A percentile compares a stretch with the other conserved stretches of the same genome.
Evolutionary conservation across 2,329 filamentous ascomycete genomes (phyloP).

Genomic region (Annulohypoxylon truncatum): DNA sequence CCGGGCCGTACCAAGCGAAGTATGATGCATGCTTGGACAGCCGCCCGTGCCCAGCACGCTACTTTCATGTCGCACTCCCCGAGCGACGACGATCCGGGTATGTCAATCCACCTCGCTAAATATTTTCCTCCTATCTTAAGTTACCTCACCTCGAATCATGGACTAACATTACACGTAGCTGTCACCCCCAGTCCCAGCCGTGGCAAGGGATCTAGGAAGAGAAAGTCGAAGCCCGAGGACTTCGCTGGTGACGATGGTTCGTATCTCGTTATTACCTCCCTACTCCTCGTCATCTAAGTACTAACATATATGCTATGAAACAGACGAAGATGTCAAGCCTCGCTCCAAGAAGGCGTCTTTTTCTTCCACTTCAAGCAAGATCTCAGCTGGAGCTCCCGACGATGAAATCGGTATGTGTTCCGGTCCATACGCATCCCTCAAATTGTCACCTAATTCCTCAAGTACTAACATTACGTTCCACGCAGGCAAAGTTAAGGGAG

Average conservation of each 20-base stretch:
- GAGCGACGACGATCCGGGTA: neutral
- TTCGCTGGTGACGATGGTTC: slow-evolving; percentile 17
- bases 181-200: neutral
- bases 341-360: slow-evolving; percentile 1
- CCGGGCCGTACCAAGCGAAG: slow-evolving; percentile 28
- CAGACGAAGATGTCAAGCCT: slow-evolving; percentile 5
- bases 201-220: neutral
- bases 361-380: neutral
- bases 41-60: slow-evolving; percentile 8
- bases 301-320: neutral
- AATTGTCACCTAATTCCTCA: neutral
- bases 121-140: neutral
- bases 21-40: slow-evolving; percentile 9
- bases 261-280: neutral
- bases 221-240: neutral
- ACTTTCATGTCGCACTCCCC: neutral
- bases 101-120: neutral
- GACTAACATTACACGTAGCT: neutral
- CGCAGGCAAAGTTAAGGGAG: slow-evolving; percentile 1
- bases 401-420: slow-evolving; percentile 8
- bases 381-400: neutral
- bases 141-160: neutral
- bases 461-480: neutral
- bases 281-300: neutral
- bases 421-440: neutral